These are phyloP conservation scores for Zasmidium angulare DNA, from an alignment of 2,329 filamentous ascomycete species.

Conservation along the genomic window DNA sequence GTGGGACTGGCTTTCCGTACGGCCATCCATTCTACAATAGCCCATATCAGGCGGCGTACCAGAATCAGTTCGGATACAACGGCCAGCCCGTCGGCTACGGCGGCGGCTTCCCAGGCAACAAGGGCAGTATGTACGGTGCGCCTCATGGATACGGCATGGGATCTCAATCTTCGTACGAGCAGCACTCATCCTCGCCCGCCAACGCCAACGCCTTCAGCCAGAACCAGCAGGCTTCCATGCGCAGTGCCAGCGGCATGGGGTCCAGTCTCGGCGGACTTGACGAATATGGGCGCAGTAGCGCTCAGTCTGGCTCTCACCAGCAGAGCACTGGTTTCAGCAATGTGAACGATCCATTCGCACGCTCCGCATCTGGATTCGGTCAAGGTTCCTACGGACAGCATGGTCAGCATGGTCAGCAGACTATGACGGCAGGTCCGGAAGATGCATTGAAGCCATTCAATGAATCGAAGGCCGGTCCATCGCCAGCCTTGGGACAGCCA, in stretches of 20 bases:
- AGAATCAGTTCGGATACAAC: constrained; percentile 60
- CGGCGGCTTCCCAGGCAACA: constrained; percentile 44
- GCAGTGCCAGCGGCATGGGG: constrained; percentile 45
- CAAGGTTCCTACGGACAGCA: constrained; percentile 43
- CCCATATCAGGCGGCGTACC: constrained; percentile 63
- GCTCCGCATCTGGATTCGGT: constrained; percentile 58
- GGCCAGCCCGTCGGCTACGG: constrained; percentile 47
- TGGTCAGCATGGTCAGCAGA: constrained; percentile 39
- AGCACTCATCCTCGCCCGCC: constrained; percentile 63
- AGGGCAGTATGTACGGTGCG: constrained; percentile 63
- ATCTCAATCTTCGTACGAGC: constrained; percentile 58
- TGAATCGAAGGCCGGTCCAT: constrained; percentile 56
- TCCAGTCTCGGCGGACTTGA: constrained; percentile 49
- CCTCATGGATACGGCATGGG: constrained; percentile 60
- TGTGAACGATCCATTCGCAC: constrained; percentile 61
- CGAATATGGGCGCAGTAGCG: constrained; percentile 55
- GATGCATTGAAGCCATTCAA: constrained; percentile 59
- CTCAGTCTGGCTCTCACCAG: constrained; percentile 57
- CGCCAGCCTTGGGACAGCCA: constrained; percentile 60
- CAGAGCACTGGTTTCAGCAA: constrained; percentile 52
- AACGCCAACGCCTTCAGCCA: constrained; percentile 56
- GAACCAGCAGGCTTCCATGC: constrained; percentile 40
- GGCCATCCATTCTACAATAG: constrained; percentile 60
- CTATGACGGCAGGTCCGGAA: constrained; percentile 44
- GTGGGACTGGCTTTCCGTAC: constrained; percentile 55